Conservation (phyloP, 2,329 filamentous ascomycete species). For the Pseudopyrenochaeta lycopersici region DNA sequence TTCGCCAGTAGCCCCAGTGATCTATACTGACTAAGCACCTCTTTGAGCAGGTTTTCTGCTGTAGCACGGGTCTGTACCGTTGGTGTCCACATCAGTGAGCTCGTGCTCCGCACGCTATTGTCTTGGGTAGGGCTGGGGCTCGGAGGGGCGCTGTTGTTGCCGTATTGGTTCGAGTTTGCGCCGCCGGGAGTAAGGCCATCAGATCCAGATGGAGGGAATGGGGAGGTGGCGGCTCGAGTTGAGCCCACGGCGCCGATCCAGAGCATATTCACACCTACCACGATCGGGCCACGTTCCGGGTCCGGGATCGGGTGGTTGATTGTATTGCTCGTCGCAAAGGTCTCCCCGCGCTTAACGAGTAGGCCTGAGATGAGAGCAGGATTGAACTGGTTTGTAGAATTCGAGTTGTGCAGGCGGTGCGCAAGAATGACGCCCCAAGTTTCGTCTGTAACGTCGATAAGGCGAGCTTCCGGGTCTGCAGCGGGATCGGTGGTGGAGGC, state of each 20-base stretch:
- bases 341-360: slow-evolving; percentile 53
- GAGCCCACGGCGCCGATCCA: slow-evolving; percentile 56
- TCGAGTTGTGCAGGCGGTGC: slow-evolving; percentile 60
- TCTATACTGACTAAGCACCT: slow-evolving; percentile 75
- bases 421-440: slow-evolving; percentile 77
- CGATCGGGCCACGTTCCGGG: slow-evolving; percentile 39
- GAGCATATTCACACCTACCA: slow-evolving; percentile 55
- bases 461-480: slow-evolving; percentile 69
- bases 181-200: slow-evolving; percentile 35
- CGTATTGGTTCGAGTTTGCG: slow-evolving; percentile 3
- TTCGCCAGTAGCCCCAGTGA: slow-evolving; percentile 74
- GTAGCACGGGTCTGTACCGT: slow-evolving; percentile 40
- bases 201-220: slow-evolving; percentile 37
- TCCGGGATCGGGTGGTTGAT: slow-evolving; percentile 27
- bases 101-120: slow-evolving; percentile 24
- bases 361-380: slow-evolving; percentile 54
- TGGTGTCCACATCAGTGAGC: slow-evolving; percentile 45
- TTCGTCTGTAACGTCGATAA: slow-evolving; percentile 77
- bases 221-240: slow-evolving; percentile 40
- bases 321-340: slow-evolving; percentile 16
- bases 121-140: slow-evolving; percentile 10
- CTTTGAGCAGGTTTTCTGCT: slow-evolving; percentile 71
- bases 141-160: slow-evolving; percentile 11
- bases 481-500: slow-evolving; percentile 54
- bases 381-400: slow-evolving; percentile 44